Percentiles rank a stretch among this genome's conserved stretches.
phyloP scores from a whole-genome alignment of 805 yeast genomes.

The Teunomyces kruisii region DNA sequence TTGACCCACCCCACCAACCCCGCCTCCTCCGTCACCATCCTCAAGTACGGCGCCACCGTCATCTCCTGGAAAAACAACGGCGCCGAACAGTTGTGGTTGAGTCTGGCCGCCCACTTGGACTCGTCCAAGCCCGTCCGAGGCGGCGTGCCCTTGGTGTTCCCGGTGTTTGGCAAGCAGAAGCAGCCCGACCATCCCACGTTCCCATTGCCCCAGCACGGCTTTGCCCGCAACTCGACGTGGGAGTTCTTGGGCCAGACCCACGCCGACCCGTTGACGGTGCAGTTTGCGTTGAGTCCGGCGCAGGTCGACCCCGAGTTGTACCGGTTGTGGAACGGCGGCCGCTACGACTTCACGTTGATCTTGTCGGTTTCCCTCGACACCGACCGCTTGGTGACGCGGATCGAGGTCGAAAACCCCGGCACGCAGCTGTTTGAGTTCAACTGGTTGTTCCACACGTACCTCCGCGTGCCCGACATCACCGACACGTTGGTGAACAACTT shows the following conservation, averaged over 20 bases:
- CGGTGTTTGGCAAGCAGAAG: slow-evolving; percentile 77
- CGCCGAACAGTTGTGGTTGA: slow-evolving; percentile 81
- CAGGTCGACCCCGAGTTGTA: slow-evolving; percentile 62
- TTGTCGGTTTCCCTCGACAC: slow-evolving; percentile 40
- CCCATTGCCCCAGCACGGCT: slow-evolving; percentile 91
- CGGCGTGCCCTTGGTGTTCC: slow-evolving; percentile 95
- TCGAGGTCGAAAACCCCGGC: slow-evolving; percentile 77
- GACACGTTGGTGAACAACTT: slow-evolving; percentile 77
- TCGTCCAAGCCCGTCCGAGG: slow-evolving; percentile 96
- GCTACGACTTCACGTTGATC: slow-evolving; percentile 62
- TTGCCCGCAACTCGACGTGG: slow-evolving; percentile 90
- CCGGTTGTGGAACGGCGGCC: slow-evolving; percentile 51
- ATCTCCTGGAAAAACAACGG: slow-evolving; percentile 73
- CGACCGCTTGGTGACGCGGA: slow-evolving; percentile 60
- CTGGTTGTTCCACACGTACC: slow-evolving; percentile 93
- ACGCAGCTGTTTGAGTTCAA: slow-evolving; percentile 73
- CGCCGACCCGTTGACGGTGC: slow-evolving; percentile 65
- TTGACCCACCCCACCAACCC: slow-evolving; percentile 55
- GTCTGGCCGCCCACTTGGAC: slow-evolving; percentile 76
- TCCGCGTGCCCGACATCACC: slow-evolving; percentile 71
- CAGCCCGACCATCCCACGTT: slow-evolving; percentile 54
- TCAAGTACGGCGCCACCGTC: slow-evolving; percentile 88
- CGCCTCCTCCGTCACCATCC: slow-evolving; percentile 59
- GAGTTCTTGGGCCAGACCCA: slow-evolving; percentile 87
- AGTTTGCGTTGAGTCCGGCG: slow-evolving; percentile 90